phyloP scores from a whole-genome alignment of 2,329 filamentous ascomycete species.

The Alternaria longipes region DNA sequence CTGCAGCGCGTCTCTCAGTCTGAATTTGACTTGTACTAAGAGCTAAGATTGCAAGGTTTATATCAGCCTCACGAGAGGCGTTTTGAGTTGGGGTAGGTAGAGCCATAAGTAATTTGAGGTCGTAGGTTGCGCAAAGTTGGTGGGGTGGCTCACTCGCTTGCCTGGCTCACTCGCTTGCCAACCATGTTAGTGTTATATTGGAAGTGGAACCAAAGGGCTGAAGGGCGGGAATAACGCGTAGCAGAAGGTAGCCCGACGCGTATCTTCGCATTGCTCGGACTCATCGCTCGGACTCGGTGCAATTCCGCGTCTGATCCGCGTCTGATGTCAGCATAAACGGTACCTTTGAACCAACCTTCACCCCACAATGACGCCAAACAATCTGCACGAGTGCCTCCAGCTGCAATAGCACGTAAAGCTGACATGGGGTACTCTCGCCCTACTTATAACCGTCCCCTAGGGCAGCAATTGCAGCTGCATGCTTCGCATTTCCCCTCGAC shows the following conservation, averaged over 20 bases:
- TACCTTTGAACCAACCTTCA: not conserved
- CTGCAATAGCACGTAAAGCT: not conserved
- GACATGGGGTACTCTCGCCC: not conserved
- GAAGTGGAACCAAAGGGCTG: not conserved
- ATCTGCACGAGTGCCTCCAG: conserved; percentile 1
- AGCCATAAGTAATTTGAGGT: no score
- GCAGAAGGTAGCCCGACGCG: not conserved
- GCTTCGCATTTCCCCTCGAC: not conserved
- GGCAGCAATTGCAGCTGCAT: conserved; percentile 9
- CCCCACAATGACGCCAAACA: conserved; percentile 30
- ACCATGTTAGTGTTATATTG: not conserved
- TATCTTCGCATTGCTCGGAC: not conserved
- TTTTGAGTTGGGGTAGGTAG: no score
- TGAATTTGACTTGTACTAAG: no score
- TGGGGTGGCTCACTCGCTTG: no score
- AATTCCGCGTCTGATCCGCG: conserved; percentile 11
- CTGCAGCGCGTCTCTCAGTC: no score
- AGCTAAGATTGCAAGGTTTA: no score
- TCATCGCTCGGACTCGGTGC: not conserved
- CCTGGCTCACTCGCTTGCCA: no score
- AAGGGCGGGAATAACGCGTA: not conserved
- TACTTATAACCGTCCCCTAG: not conserved
- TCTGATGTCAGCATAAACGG: not conserved
- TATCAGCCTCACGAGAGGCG: no score
- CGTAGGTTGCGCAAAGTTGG: no score